Evolutionary conservation across 2,329 filamentous ascomycete genomes (phyloP).

Genomic region (Alternaria sp.): DNA sequence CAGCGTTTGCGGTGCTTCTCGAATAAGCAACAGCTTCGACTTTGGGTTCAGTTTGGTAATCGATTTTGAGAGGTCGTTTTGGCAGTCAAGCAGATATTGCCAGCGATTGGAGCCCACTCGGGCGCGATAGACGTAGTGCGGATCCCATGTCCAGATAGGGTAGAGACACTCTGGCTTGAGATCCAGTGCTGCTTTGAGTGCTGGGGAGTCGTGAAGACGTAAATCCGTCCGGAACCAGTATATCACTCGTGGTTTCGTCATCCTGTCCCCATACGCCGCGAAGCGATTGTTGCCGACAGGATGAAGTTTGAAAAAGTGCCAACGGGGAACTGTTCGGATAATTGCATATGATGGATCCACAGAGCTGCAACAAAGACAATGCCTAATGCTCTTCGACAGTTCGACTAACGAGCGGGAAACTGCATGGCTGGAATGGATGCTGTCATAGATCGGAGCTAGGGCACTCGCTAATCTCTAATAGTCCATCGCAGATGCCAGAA

Average conservation of each 20-base stretch:
- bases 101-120: constrained; percentile 76
- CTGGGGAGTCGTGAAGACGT: constrained; percentile 78
- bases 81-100: constrained; percentile 77
- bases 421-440: constrained; percentile 37
- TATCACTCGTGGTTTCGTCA: constrained; percentile 65
- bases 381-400: not conserved
- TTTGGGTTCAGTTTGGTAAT: constrained; percentile 74
- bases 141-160: constrained; percentile 82
- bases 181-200: constrained; percentile 74
- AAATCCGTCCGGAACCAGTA: constrained; percentile 84
- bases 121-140: constrained; percentile 78
- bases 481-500: constrained; percentile 2
- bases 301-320: not conserved
- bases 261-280: constrained; percentile 12
- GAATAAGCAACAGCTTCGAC: constrained; percentile 74
- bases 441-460: constrained; percentile 41
- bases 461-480: constrained; percentile 15
- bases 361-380: not conserved
- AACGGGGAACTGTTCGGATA: not conserved
- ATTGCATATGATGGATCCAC: not conserved
- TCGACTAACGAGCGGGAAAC: constrained; percentile 23
- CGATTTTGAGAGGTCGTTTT: constrained; percentile 71
- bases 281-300: not conserved
- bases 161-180: constrained; percentile 73
- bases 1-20: constrained; percentile 75